phyloP scores from a whole-genome alignment of 371 early-diverging fungal species.

The Actinomucor elegans region DNA sequence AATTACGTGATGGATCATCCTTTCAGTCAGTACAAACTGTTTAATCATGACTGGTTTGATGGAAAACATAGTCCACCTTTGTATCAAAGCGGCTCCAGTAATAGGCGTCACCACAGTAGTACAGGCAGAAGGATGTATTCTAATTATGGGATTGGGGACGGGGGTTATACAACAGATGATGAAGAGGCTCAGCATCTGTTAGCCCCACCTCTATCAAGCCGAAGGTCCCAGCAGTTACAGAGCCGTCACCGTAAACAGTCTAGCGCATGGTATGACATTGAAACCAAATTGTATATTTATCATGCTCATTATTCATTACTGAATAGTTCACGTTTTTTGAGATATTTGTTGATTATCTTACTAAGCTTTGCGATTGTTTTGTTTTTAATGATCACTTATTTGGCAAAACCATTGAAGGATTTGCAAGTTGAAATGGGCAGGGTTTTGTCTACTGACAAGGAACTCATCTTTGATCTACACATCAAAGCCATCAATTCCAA shows the following conservation, averaged over 20 bases:
- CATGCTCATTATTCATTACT: too few relatives aligned
- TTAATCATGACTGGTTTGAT: slow-evolving; percentile 1
- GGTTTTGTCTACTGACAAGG: slow-evolving; percentile 66
- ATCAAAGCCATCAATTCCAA: slow-evolving; percentile 58
- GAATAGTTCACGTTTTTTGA: slow-evolving; percentile 11
- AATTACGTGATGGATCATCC: slow-evolving; percentile 18
- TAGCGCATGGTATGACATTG: slow-evolving; percentile 2
- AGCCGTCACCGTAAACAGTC: neutral
- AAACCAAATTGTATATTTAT: too few relatives aligned
- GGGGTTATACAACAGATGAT: slow-evolving; percentile 46
- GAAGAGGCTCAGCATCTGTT: slow-evolving; percentile 32
- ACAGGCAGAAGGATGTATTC: slow-evolving; percentile 1
- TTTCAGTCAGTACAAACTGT: neutral
- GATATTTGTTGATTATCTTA: slow-evolving; percentile 2
- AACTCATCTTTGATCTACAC: slow-evolving; percentile 65
- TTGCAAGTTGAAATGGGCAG: slow-evolving; percentile 52
- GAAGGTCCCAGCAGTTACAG: neutral
- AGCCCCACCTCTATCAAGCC: neutral
- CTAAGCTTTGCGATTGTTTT: neutral
- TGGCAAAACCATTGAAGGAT: slow-evolving; percentile 45
- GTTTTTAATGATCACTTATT: slow-evolving; percentile 21
- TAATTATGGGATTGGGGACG: slow-evolving; percentile 8
- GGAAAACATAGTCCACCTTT: slow-evolving; percentile 3
- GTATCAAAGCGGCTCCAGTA: neutral
- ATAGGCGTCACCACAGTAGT: neutral